phyloP scores from a whole-genome alignment of 2,329 filamentous ascomycete genomes.

The Verticillium longisporum region DNA sequence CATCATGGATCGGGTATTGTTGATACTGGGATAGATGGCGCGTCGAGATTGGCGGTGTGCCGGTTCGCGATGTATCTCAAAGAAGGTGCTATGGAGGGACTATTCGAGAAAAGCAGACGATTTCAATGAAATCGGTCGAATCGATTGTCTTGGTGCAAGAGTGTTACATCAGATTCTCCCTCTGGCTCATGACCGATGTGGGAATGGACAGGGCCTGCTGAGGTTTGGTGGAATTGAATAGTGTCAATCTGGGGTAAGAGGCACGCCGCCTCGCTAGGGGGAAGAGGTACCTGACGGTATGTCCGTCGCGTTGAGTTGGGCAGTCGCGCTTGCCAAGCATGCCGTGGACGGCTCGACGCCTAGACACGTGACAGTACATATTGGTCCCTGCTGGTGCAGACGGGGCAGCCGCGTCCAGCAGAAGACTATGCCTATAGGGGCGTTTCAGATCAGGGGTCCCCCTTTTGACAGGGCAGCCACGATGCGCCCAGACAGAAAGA shows the following conservation, averaged over 20 bases:
- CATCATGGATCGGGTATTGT: not conserved
- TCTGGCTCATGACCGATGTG: too few relatives aligned
- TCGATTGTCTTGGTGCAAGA: too few relatives aligned
- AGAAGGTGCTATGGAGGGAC: not conserved
- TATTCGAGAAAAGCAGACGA: not conserved
- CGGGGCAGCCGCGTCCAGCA: not conserved
- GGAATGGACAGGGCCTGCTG: too few relatives aligned
- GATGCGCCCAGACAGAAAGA: not conserved
- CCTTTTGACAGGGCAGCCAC: not conserved
- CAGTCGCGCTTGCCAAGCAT: slow-evolving; percentile 2
- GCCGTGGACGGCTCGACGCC: not conserved
- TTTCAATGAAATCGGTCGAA: too few relatives aligned
- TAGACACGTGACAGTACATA: not conserved
- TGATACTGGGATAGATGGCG: too few relatives aligned
- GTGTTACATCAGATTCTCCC: too few relatives aligned
- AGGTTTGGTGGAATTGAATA: not conserved
- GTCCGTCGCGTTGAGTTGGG: slow-evolving; percentile 1
- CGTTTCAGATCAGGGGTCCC: not conserved
- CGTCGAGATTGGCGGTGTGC: not conserved
- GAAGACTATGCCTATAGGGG: not conserved
- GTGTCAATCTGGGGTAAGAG: too few relatives aligned
- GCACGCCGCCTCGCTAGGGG: not conserved
- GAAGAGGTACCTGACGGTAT: not conserved
- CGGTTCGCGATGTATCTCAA: not conserved
- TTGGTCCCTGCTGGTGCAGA: not conserved